Evolutionary conservation across 2,329 filamentous ascomycete species (phyloP).

Genomic region (Epichloe sylvatica): DNA sequence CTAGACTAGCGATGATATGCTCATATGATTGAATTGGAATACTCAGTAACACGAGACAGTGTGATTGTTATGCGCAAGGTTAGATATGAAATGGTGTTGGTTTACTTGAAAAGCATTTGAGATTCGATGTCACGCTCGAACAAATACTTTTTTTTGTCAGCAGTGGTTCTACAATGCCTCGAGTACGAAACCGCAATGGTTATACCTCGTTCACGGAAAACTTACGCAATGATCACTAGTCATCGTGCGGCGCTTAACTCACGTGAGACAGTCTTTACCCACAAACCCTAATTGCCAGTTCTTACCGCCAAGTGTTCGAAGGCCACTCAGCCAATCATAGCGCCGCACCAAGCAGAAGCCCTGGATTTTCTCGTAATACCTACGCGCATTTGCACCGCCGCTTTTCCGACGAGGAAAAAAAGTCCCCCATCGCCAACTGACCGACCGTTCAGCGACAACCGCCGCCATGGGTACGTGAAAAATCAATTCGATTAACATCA

Average conservation of each 20-base stretch:
- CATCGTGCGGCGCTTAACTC: neutral
- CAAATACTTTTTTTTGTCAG: neutral
- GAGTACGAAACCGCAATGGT: too few relatives aligned
- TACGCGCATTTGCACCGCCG: conserved; percentile 15
- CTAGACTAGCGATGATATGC: conserved; percentile 10
- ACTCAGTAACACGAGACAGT: neutral
- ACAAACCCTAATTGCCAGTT: conserved; percentile 30
- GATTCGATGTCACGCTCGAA: neutral
- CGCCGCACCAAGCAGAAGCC: conserved; percentile 11
- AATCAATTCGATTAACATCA: conserved; percentile 19
- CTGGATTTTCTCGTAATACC: conserved; percentile 16
- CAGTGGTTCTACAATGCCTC: too few relatives aligned
- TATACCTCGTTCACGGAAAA: too few relatives aligned
- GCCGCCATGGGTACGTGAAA: conserved; percentile 50
- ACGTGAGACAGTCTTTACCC: neutral
- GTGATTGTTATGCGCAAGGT: neutral
- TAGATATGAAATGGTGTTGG: neutral
- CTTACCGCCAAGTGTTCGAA: conserved; percentile 23
- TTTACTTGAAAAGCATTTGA: neutral
- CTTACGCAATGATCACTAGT: too few relatives aligned
- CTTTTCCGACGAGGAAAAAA: conserved; percentile 19
- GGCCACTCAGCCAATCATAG: conserved; percentile 6
- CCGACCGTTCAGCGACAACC: conserved; percentile 27
- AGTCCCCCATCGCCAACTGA: conserved; percentile 25
- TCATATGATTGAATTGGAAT: conserved; percentile 2